phyloP scores from a whole-genome alignment of 371 early-diverging fungal species.

The Mortierella sp. region DNA sequence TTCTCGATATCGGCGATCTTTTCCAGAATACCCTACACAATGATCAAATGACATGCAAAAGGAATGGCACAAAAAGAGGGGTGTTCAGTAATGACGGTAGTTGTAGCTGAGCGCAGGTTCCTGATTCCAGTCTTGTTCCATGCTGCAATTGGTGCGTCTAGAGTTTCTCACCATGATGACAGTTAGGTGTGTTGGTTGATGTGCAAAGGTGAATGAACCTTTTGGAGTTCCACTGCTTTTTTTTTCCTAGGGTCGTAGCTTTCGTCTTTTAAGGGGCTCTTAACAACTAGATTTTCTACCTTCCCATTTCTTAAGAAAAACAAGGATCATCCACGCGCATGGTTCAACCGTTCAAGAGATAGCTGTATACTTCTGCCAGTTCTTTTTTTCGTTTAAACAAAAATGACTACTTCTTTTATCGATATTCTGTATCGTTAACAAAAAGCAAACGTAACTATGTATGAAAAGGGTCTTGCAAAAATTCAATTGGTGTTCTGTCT shows the following conservation, averaged over 20 bases:
- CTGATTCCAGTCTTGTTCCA: not conserved
- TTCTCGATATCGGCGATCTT: conserved; percentile 84
- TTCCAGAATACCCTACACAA: conserved; percentile 87
- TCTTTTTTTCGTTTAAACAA: not conserved
- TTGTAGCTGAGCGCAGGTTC: not conserved
- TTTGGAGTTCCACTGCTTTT: not conserved
- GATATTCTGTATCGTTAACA: conserved; percentile 1
- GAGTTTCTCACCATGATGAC: conserved; percentile 13
- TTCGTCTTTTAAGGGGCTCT: not conserved
- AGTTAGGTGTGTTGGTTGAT: not conserved
- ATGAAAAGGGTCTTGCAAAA: conserved; percentile 7
- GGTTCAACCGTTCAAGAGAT: not conserved
- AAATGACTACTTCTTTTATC: not conserved
- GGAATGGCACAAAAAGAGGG: not conserved
- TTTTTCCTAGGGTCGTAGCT: not conserved
- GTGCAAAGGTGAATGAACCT: conserved; percentile 4
- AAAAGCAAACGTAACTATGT: conserved; percentile 3
- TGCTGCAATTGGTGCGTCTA: not conserved
- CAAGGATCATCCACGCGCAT: not conserved
- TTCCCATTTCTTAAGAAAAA: too few relatives aligned
- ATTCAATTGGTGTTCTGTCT: conserved; percentile 15
- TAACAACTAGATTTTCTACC: not conserved
- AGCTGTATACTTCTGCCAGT: not conserved
- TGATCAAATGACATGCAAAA: conserved; percentile 1
- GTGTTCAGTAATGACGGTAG: not conserved